Evolutionary conservation across 179 eudicot species (phyloP), one percentile per base, ranked within the genome.

Genomic region (Nepenthes alata): DNA sequence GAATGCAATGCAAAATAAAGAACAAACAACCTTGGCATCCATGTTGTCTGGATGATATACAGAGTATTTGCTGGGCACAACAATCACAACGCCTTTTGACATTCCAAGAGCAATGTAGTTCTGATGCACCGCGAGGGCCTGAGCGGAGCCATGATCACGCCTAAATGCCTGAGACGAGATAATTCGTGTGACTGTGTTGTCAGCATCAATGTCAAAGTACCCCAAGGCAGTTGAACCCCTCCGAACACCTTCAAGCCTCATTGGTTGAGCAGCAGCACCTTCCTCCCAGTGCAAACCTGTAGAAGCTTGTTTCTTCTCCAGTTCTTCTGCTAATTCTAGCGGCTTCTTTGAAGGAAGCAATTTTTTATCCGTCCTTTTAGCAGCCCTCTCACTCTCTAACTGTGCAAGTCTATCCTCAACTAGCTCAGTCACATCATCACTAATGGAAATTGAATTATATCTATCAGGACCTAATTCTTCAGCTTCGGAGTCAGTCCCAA

Each of bases 261-360:
- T 89, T n/a, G 98, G 98, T 64, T 86, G 98, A 39, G 96, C 87
- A 74, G 88, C 88, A 25, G 88, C 93, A 67, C 89, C 96, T 74
- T 83, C 90, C 78, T 84, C 91, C 81, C 69, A 78, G 50, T 91
- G 89, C 72, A 84, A 63, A 47, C 86, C 89, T 11, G 83, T 82
- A 48, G 80, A 89, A 14, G 93, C 91, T 61, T 83, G 91, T 61
- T 83, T 91, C 80, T 78, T 84, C 69, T 86, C 98, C 53, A 77
- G 63, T 72, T 91, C 95, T 73, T 91, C 96, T 15, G 96, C 96
- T 53, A 86, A 70, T 63, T 91, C 89, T 56, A 91, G 74, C 15
- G 83, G 84, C 60, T 77, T 84, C 72, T 72, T 50, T 51, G 71
- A 48, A 47, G 70, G 37, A 14, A 11, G 68, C 38, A 66, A 39